Conservation (phyloP, 306 rosid genomes). For the Glycine tomentella region DNA sequence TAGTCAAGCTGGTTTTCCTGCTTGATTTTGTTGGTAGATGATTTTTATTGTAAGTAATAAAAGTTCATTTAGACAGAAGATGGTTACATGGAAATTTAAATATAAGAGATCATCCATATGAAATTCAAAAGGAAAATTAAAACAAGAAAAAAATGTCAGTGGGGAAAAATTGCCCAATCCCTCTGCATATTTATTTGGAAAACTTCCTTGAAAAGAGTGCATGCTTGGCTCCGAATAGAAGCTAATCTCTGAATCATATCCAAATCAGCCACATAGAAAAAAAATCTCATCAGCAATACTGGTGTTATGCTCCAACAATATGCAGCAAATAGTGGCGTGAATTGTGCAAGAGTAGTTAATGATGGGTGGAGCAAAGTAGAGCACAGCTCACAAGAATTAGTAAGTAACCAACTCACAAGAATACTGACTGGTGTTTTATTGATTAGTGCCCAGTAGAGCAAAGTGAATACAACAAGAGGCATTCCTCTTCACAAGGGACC, state of each 20-base stretch:
- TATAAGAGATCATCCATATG: not conserved
- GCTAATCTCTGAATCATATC: constrained; percentile 23
- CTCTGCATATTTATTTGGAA: constrained; percentile 20
- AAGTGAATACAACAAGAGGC: too few relatives aligned
- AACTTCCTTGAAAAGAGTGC: constrained; percentile 1
- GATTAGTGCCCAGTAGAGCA: too few relatives aligned
- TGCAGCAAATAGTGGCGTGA: not conserved
- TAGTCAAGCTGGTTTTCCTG: constrained; percentile 24
- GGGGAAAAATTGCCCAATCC: constrained; percentile 29
- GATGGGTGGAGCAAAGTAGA: constrained; percentile 1
- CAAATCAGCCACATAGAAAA: constrained; percentile 19
- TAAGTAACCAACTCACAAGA: too few relatives aligned
- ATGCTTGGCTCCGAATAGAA: constrained; percentile 6
- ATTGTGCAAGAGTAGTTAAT: constrained; percentile 23
- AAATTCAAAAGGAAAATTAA: constrained; percentile 4
- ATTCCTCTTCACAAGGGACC: too few relatives aligned
- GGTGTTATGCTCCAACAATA: not conserved
- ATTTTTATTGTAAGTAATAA: not conserved
- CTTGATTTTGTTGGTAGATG: constrained; percentile 29
- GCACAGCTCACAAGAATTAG: too few relatives aligned
- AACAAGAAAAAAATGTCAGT: constrained; percentile 29
- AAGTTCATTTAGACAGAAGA: constrained; percentile 9
- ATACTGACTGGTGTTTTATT: too few relatives aligned
- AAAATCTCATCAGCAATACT: constrained; percentile 1
- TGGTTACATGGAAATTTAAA: not conserved